Conservation (phyloP, 2,329 filamentous ascomycete genomes). For the Penicillium sp. region DNA sequence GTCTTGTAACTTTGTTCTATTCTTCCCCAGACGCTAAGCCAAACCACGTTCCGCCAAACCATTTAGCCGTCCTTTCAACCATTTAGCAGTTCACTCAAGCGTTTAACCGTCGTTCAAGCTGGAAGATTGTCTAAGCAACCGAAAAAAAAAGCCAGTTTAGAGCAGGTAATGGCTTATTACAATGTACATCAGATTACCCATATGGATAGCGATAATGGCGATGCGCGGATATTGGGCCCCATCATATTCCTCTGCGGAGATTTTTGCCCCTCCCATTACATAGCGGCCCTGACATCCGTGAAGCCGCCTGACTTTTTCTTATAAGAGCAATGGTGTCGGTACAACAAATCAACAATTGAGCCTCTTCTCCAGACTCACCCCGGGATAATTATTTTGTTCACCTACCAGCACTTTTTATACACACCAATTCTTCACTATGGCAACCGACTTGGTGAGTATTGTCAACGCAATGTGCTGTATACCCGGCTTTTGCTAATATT, state of each 20-base stretch:
- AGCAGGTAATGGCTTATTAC: constrained; percentile 3
- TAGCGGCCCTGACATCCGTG: neutral
- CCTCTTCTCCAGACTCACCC: constrained; percentile 3
- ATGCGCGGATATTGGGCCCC: constrained; percentile 3
- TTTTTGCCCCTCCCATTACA: constrained; percentile 4
- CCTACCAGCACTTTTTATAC: neutral
- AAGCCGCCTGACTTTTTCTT: constrained; percentile 3
- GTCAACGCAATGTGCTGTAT: neutral
- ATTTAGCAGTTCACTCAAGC: constrained; percentile 1
- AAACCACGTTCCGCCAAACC: neutral
- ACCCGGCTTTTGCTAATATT: constrained; percentile 8
- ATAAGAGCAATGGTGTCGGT: constrained; percentile 1
- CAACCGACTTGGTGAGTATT: constrained; percentile 4
- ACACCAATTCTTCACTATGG: constrained; percentile 2
- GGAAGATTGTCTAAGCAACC: neutral
- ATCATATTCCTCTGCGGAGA: constrained; percentile 2
- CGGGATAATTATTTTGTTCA: neutral
- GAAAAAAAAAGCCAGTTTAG: neutral
- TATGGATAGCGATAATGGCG: neutral
- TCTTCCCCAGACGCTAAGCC: neutral
- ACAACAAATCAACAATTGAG: neutral
- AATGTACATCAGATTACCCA: neutral
- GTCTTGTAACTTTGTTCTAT: neutral
- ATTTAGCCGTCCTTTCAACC: constrained; percentile 2
- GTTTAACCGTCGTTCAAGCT: constrained; percentile 1